Evolutionary conservation across 441 rosid species (phyloP), one percentile per base, ranked within the genome.

Genomic region (Hura crepitans): DNA sequence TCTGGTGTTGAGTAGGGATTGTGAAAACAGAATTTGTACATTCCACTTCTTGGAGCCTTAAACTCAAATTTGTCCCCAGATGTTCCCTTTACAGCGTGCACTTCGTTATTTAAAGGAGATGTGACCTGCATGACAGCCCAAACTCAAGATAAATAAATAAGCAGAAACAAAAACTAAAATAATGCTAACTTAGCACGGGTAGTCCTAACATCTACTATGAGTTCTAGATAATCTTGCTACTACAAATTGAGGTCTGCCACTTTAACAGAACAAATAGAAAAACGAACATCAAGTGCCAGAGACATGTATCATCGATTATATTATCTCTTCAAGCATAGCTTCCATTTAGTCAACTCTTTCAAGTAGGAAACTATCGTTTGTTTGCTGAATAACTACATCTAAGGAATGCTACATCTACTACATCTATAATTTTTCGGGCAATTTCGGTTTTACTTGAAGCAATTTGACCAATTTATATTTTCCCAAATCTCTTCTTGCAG

Each of bases 1-100:
- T 96, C 96, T 55, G 98, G 97, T 27, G 97, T 82, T 5, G 91
- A 78, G 59, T 82, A 71, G n/a, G 98, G 93, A 75, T 96, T 96
- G 80, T 85, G 96, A 69, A 95, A 96, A 80, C 99, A 93, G 64
- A 96, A 93, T 68, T 88, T 87, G 81, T 88, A 91, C 89, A 89
- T 89, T 79, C 99, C 98, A 75, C 88, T 87, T 74, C 81, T 79
- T 12, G 90, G 93, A 0, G 95, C 99, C 75, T 92, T 90, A 62
- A 93, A 83, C 74, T 85, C 94, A 27, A 96, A 96, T 83, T 89
- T 89, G 55, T 91, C 96, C 62, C 98, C 96, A 17, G 97, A 89
- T 43, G 97, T 91, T 45, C 97, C 97, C 67, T 92, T 88, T 72
- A 85, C 25, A 9, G 75, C 71, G 2, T 83, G 89, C 35, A 89